A percentile compares a stretch with the other conserved stretches of the same genome.
phyloP scores from a whole-genome alignment of 2,329 filamentous ascomycete species.

The Cytospora leucostoma region DNA sequence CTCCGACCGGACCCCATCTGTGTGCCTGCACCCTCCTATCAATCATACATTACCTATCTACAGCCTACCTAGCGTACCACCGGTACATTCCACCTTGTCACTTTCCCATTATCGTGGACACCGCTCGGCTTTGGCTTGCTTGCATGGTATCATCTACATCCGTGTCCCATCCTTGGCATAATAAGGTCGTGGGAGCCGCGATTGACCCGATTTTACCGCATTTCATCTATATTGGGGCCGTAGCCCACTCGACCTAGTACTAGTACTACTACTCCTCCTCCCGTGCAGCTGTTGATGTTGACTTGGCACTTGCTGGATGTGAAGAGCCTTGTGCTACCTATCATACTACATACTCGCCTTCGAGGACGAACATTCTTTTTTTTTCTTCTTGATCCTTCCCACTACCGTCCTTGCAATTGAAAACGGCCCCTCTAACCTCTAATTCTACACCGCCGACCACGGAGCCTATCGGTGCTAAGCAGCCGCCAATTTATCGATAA shows the following conservation, averaged over 20 bases:
- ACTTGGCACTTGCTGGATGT: conserved; percentile 25
- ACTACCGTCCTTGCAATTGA: conserved; percentile 16
- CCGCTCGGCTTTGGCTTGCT: conserved; percentile 18
- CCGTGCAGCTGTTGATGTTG: conserved; percentile 15
- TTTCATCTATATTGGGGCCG: conserved; percentile 22
- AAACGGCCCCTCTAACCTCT: conserved; percentile 19
- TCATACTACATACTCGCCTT: conserved; percentile 8
- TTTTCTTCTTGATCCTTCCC: conserved; percentile 6
- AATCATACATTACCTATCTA: conserved; percentile 1
- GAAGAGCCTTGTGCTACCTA: conserved; percentile 16
- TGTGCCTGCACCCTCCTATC: conserved; percentile 21
- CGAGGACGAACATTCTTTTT: conserved; percentile 22
- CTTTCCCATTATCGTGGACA: conserved; percentile 12
- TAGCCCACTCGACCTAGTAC: conserved; percentile 19
- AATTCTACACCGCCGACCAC: conserved; percentile 20
- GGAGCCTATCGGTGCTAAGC: conserved; percentile 14
- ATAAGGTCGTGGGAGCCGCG: conserved; percentile 19
- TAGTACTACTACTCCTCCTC: conserved; percentile 5
- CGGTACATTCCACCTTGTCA: neutral
- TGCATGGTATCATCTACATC: neutral
- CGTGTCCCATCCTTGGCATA: conserved; percentile 8
- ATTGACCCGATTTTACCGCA: conserved; percentile 17
- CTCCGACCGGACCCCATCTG: conserved; percentile 10
- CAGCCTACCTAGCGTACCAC: neutral
- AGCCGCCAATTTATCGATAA: conserved; percentile 23